Base-by-base conservation (phyloP, 2,329 filamentous ascomycete species). In the Fusarium keratoplasticum region DNA sequence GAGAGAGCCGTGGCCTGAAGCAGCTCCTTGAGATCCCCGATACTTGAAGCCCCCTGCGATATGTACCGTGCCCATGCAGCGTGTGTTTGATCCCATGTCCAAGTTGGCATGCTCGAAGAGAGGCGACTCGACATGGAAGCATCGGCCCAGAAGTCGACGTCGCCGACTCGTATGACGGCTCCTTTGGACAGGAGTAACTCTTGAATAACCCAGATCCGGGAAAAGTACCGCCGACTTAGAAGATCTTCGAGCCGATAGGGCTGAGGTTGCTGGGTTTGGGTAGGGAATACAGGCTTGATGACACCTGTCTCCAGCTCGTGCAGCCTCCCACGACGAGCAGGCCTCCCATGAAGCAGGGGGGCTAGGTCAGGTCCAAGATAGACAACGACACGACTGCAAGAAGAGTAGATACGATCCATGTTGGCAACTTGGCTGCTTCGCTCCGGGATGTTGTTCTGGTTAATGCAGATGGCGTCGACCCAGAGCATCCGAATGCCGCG, bases 381-480 rank as follows among this genome's bases (percentile, higher is more conserved):
- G 10, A 50, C 35, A 4, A 65, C 16, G 1, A 60, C 62, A 7
- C 25, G 38, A 2, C 6, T 42, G 11, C 52, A 47, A 8, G 29
- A 25, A 13, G 40, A 47, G 31, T 65, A 65, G 8, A 65, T 65
- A 6, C 27, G n/a, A 0, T 33, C n/a, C 62, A 65, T 65, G 8
- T 38, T 50, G 8, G 31, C 35, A 16, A 65, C 62, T 11, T 65
- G 62, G 6, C 20, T 22, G 31, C 10, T 33, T 1, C 62, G 29
- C 11, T 65, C 62, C 1, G 16, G 16, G 8, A 40, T 8, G 8
- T 47, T 16, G 7, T 18, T 29, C 11, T 65, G 52, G 25, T 65
- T 65, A 16, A 60, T 60, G 31, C 62, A 65, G n/a, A 65, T 22
- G 4, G 62, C 54, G n/a, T 65, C 62, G 5, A 65, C 40, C 62